Evolutionary conservation across 768 basidiomycete species (phyloP).

Genomic region (Pleurotus platypus): DNA sequence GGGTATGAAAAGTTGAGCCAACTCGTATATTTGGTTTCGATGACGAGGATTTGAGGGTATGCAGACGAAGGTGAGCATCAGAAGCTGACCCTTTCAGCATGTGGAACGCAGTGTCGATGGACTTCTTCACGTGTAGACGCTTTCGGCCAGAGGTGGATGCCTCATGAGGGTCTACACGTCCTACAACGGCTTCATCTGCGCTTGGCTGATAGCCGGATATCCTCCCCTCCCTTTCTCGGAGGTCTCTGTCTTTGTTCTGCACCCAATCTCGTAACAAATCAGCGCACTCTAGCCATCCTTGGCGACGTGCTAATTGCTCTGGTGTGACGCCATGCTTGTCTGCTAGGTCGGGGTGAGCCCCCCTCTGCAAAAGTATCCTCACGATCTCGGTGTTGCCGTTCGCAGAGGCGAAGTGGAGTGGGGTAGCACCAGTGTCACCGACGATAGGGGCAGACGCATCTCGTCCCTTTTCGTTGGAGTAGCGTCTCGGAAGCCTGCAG

Average conservation of each 20-base stretch:
- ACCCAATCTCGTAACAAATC: conserved; percentile 67
- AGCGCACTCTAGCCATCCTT: conserved; percentile 79
- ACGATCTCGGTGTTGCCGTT: conserved; percentile 85
- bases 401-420: conserved; percentile 95
- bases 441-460: conserved; percentile 68
- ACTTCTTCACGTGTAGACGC: conserved; percentile 71
- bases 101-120: conserved; percentile 70
- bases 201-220: conserved; percentile 2
- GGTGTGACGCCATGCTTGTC: conserved; percentile 95
- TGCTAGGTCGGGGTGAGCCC: conserved; percentile 73
- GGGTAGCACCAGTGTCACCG: conserved; percentile 85
- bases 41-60: conserved; percentile 28
- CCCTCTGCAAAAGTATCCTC: conserved; percentile 75
- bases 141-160: conserved; percentile 32
- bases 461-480: conserved; percentile 65
- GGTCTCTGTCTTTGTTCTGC: conserved; percentile 57
- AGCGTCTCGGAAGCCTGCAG: conserved; percentile 66
- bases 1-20: conserved; percentile 21
- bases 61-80: conserved; percentile 4
- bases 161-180: conserved; percentile 13
- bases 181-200: conserved; percentile 5
- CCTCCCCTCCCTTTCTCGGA: conserved; percentile 44
- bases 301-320: conserved; percentile 74
- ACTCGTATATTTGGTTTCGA: conserved; percentile 12
- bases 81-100: conserved; percentile 28